Evolutionary conservation across 331 rosid genomes (phyloP).

Genomic region (Cydonia oblonga): DNA sequence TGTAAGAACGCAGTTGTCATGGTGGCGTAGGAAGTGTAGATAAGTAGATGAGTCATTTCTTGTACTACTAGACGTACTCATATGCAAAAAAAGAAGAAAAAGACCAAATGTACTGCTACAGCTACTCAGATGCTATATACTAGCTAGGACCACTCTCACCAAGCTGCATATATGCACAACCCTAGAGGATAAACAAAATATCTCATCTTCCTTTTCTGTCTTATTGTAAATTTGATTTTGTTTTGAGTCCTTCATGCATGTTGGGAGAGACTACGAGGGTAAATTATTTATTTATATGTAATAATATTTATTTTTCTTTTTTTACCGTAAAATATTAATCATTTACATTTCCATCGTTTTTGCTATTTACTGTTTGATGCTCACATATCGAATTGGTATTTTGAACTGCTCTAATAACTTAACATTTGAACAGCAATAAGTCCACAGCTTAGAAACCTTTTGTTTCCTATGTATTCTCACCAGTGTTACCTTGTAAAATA

Average conservation of each 20-base stretch:
- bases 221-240: conserved; percentile 24
- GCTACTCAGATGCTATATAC: neutral
- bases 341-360: neutral
- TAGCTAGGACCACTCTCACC: neutral
- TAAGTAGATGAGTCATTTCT: neutral
- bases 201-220: neutral
- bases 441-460: neutral
- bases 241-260: neutral
- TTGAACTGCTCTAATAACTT: too few species aligned
- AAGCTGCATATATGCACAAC: neutral
- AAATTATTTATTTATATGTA: conserved; percentile 13
- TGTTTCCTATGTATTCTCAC: neutral
- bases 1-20: neutral
- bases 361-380: neutral
- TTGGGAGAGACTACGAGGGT: conserved; percentile 11
- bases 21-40: neutral
- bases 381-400: neutral
- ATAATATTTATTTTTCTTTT: neutral
- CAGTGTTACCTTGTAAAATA: neutral
- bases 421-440: neutral
- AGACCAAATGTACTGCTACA: neutral
- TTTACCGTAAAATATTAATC: neutral
- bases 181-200: neutral
- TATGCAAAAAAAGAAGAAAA: neutral
- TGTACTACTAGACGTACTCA: neutral